Percentiles rank a stretch among this genome's conserved stretches.
phyloP scores from a whole-genome alignment of 306 rosid species.

The Neltuma alba region DNA sequence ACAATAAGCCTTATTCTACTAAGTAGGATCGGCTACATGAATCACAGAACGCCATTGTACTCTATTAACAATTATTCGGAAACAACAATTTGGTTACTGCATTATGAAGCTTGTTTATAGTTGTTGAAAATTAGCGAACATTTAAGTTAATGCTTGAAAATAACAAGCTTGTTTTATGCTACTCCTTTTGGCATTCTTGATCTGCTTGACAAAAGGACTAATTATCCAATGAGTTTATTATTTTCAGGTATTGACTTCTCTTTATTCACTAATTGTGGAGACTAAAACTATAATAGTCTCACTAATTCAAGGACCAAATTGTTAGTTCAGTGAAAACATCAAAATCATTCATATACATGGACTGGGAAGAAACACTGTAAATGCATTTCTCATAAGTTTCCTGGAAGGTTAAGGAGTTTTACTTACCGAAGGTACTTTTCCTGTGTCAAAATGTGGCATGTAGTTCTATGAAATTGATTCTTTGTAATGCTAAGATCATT shows the following conservation, averaged over 20 bases:
- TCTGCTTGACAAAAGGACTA: neutral
- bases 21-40: too few relatives aligned
- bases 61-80: too few relatives aligned
- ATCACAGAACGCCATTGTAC: too few relatives aligned
- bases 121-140: neutral
- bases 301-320: neutral
- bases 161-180: neutral
- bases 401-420: slow-evolving; percentile 24
- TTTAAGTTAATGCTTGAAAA: neutral
- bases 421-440: slow-evolving; percentile 3
- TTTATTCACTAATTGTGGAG: neutral
- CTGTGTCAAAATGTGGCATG: slow-evolving; percentile 29
- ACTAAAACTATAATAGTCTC: neutral
- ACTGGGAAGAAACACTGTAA: neutral
- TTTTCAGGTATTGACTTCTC: neutral
- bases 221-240: neutral
- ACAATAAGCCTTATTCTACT: too few relatives aligned
- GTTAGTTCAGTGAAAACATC: slow-evolving; percentile 15
- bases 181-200: neutral
- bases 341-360: neutral
- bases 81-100: neutral
- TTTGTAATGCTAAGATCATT: slow-evolving; percentile 18
- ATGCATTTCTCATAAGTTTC: slow-evolving; percentile 62
- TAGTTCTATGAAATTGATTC: slow-evolving; percentile 36
- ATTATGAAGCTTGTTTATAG: neutral